Conservation (phyloP, 176 grass and related monocot genomes). For the Ampelocalamus luodianensis region DNA sequence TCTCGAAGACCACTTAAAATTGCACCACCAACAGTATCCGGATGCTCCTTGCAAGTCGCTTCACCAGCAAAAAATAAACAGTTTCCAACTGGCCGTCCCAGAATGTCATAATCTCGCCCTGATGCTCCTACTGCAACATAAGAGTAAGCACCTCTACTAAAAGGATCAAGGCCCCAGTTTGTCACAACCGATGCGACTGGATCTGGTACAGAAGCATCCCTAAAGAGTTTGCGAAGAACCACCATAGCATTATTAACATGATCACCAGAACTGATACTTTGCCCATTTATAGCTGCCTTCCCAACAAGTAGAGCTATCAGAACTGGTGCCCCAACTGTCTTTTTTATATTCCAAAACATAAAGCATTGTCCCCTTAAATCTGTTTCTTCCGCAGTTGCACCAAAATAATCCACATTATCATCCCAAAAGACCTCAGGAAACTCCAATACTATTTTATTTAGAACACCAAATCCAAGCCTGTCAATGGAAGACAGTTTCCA, state of each 20-base stretch:
- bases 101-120: conserved; percentile 92
- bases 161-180: conserved; percentile 97
- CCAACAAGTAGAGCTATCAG: conserved; percentile 90
- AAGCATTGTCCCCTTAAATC: conserved; percentile 88
- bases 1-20: conserved; percentile 98
- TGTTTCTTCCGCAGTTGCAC: conserved; percentile 91
- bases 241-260: conserved; percentile 86
- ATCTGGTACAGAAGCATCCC: conserved; percentile 77
- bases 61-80: conserved; percentile 98
- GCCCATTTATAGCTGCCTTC: conserved; percentile 89
- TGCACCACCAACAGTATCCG: conserved; percentile 99
- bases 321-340: conserved; percentile 87
- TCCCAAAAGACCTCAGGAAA: conserved; percentile 95
- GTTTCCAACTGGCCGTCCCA: conserved; percentile 86
- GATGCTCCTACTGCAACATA: conserved; percentile 95
- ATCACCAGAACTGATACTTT: conserved; percentile 63
- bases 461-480: conserved; percentile 87
- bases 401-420: conserved; percentile 98
- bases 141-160: conserved; percentile 93
- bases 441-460: conserved; percentile 96
- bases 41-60: conserved; percentile 98
- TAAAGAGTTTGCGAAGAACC: conserved; percentile 91
- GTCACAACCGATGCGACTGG: conserved; percentile 92
- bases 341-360: conserved; percentile 99
- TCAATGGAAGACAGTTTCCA: conserved; percentile 90